These are phyloP conservation scores for Nemania serpens DNA, from an alignment of 2,329 filamentous ascomycete genomes.

Conservation along the genomic window DNA sequence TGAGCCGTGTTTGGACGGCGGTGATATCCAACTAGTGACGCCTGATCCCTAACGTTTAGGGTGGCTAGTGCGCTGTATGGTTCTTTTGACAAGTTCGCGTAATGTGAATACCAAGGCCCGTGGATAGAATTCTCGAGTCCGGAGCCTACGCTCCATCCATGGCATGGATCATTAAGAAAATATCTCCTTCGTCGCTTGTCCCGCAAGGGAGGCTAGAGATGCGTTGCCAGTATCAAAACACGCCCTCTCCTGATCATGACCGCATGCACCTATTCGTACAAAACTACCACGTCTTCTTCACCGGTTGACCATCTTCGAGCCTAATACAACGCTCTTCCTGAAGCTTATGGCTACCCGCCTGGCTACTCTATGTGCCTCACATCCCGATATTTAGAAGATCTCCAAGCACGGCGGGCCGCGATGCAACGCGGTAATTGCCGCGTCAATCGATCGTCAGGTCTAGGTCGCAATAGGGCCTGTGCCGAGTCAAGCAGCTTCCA, in stretches of 20 bases:
- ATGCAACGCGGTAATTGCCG: constrained; percentile 21
- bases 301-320: constrained; percentile 4
- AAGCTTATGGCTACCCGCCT: not conserved
- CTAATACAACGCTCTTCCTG: constrained; percentile 12
- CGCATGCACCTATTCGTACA: constrained; percentile 16
- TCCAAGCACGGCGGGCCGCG: not conserved
- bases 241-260: constrained; percentile 13
- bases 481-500: constrained; percentile 24
- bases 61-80: not conserved
- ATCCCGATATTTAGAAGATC: constrained; percentile 5
- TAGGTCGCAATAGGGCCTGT: constrained; percentile 10
- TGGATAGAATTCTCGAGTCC: not conserved
- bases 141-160: not conserved
- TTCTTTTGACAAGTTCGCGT: not conserved
- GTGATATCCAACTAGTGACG: not conserved
- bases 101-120: not conserved
- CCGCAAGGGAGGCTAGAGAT: not conserved
- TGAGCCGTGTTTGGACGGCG: not conserved
- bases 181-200: not conserved
- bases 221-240: not conserved
- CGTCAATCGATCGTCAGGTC: constrained; percentile 12
- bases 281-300: not conserved
- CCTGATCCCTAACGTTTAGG: not conserved
- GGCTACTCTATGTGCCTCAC: not conserved
- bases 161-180: too few relatives aligned